Percentiles rank a stretch among this genome's conserved stretches.
Evolutionary conservation across 345 rosid genomes (phyloP).

Genomic region (Linum lewisii): DNA sequence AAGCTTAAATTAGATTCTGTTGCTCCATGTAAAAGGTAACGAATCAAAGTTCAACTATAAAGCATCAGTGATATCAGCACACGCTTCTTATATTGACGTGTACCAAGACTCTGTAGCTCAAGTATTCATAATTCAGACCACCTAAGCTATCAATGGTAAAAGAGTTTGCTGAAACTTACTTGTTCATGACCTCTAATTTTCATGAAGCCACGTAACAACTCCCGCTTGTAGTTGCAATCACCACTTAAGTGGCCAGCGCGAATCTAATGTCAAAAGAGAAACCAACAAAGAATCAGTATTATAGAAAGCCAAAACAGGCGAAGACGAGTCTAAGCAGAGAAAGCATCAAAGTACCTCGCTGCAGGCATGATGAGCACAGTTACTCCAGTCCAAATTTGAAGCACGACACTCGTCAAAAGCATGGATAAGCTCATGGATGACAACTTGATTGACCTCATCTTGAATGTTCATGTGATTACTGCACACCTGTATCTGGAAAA

Average conservation of each 20-base stretch:
- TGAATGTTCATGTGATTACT: conserved; percentile 60
- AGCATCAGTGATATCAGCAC: no score
- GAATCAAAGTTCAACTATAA: neutral
- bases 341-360: conserved; percentile 54
- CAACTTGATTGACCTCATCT: conserved; percentile 82
- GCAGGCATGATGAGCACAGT: conserved; percentile 97
- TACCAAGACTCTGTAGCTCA: no score
- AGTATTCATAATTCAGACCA: no score
- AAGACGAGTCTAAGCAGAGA: neutral
- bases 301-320: no score
- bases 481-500: conserved; percentile 69
- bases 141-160: no score
- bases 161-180: conserved; percentile 29
- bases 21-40: neutral
- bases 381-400: conserved; percentile 67
- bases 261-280: conserved; percentile 35
- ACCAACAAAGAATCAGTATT: neutral
- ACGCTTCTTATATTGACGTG: no score
- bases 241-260: conserved; percentile 92
- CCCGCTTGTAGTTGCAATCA: conserved; percentile 87
- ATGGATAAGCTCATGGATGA: conserved; percentile 80
- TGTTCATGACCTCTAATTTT: conserved; percentile 84
- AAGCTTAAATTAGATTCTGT: neutral
- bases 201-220: conserved; percentile 61
- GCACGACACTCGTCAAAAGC: conserved; percentile 91